phyloP scores from a whole-genome alignment of 257 asterid genomes.

The Phtheirospermum japonicum region DNA sequence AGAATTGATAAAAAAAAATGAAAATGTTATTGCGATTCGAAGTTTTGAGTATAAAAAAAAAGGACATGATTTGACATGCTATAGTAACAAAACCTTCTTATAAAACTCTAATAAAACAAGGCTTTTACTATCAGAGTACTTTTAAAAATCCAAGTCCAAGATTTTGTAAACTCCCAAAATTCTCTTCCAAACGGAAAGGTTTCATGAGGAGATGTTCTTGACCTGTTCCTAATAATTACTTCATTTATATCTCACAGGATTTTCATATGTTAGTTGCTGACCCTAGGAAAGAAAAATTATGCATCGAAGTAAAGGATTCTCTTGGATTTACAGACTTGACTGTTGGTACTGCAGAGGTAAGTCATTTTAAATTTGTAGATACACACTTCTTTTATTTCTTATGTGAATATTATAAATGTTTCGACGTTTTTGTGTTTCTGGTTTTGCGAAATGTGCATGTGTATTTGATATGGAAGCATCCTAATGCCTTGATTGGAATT shows the following conservation, averaged over 20 bases:
- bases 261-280: conserved; percentile 84
- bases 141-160: no score
- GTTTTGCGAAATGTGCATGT: not conserved
- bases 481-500: not conserved
- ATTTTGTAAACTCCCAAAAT: no score
- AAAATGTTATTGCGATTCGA: no score
- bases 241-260: conserved; percentile 53
- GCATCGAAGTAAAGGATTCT: conserved; percentile 81
- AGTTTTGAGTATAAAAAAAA: no score
- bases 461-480: not conserved
- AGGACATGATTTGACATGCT: no score
- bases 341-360: conserved; percentile 86
- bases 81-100: no score
- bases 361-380: conserved; percentile 22
- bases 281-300: conserved; percentile 69
- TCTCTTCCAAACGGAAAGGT: not conserved
- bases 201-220: conserved; percentile 21
- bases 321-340: conserved; percentile 81
- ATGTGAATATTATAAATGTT: conserved; percentile 12
- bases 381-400: conserved; percentile 8
- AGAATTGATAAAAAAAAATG: no score
- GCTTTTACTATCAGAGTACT: no score
- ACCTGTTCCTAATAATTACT: conserved; percentile 20
- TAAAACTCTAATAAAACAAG: no score
- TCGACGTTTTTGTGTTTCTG: conserved; percentile 8